Evolutionary conservation across 148 eudicot genomes (phyloP).

Genomic region (Camellia sinensis): DNA sequence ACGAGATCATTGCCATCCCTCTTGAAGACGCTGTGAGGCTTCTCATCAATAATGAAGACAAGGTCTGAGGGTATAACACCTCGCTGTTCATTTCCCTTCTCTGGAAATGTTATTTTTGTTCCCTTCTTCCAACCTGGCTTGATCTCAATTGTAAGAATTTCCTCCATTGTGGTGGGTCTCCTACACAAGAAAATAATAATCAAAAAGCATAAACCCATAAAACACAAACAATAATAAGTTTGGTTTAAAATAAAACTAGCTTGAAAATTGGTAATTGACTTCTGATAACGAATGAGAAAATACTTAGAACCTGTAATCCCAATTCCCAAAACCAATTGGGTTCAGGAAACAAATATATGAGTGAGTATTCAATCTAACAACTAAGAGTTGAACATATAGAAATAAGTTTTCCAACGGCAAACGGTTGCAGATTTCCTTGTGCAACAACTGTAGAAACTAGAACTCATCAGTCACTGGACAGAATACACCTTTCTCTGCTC

Average conservation of each 20-base stretch:
- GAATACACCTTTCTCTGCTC: background rate
- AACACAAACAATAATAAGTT: background rate
- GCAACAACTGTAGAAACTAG: background rate
- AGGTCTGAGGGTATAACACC: constrained; percentile 71
- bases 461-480: background rate
- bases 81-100: constrained; percentile 65
- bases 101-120: constrained; percentile 74
- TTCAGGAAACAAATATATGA: background rate
- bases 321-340: background rate
- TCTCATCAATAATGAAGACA: constrained; percentile 72
- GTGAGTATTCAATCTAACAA: background rate
- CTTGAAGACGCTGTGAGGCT: constrained; percentile 61
- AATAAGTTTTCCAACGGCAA: background rate
- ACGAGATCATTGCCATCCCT: constrained; percentile 69
- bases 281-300: background rate
- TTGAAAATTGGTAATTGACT: background rate
- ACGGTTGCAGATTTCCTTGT: background rate
- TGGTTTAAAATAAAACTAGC: background rate
- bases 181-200: constrained; percentile 23
- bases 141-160: constrained; percentile 66
- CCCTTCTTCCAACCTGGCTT: constrained; percentile 87
- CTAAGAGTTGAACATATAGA: background rate
- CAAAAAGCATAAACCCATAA: background rate
- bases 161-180: constrained; percentile 66
- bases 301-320: background rate